Percentiles rank a stretch among this genome's conserved stretches.
phyloP scores from a whole-genome alignment of 805 yeast species.

The Spathaspora boniae region DNA sequence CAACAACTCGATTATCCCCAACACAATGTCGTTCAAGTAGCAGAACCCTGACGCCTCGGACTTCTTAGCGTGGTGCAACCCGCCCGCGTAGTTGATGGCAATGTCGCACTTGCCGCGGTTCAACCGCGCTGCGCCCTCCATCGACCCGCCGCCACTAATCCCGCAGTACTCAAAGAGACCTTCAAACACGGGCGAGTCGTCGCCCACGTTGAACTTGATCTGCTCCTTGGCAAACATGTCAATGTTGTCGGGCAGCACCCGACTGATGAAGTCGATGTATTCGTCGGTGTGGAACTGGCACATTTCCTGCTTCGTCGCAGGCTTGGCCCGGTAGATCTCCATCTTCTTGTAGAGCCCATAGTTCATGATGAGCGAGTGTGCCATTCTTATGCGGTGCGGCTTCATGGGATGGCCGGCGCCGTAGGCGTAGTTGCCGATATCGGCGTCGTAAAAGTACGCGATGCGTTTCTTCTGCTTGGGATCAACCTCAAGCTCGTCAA shows the following conservation, averaged over 20 bases:
- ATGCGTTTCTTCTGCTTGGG: conserved; percentile 39
- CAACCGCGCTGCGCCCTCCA: conserved; percentile 89
- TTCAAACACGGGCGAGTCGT: conserved; percentile 93
- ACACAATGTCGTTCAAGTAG: conserved; percentile 89
- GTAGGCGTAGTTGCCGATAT: conserved; percentile 96
- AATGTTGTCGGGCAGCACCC: conserved; percentile 90
- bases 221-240: conserved; percentile 86
- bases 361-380: conserved; percentile 94
- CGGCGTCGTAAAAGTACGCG: conserved; percentile 55
- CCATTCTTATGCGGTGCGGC: conserved; percentile 98
- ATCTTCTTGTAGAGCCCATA: conserved; percentile 94
- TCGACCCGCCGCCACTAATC: conserved; percentile 88
- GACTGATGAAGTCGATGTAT: conserved; percentile 84
- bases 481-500: conserved; percentile 43
- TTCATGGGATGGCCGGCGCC: conserved; percentile 99
- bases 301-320: conserved; percentile 98
- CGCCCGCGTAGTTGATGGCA: conserved; percentile 97
- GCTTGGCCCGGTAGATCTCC: conserved; percentile 96
- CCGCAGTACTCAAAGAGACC: conserved; percentile 91
- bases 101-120: conserved; percentile 88
- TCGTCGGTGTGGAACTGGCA: conserved; percentile 98
- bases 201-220: conserved; percentile 92
- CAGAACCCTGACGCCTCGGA: conserved; percentile 95
- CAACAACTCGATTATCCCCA: conserved; percentile 80
- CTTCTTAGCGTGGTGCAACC: conserved; percentile 97